A percentile compares a stretch with the other conserved stretches of the same genome.
These are phyloP conservation scores for Didymella glomerata DNA, from an alignment of 2,329 filamentous ascomycete genomes.

Conservation along the genomic window DNA sequence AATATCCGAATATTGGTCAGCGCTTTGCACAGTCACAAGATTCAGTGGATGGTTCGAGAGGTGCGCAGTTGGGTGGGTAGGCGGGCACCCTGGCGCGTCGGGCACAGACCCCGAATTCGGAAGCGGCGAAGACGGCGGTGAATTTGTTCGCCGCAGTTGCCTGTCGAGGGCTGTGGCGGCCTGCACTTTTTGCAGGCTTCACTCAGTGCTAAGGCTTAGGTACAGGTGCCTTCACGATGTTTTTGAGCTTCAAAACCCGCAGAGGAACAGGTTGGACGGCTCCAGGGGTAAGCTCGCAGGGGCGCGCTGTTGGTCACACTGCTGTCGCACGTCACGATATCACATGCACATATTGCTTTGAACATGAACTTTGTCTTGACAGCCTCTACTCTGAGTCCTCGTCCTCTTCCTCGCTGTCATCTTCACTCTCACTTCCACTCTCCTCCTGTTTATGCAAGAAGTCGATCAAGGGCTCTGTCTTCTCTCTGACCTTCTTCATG, in stretches of 20 bases:
- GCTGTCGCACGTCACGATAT: constrained; percentile 9
- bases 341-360: constrained; percentile 6
- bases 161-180: constrained; percentile 19
- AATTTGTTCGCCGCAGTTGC: constrained; percentile 30
- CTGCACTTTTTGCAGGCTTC: constrained; percentile 7
- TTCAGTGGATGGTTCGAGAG: constrained; percentile 17
- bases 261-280: not conserved
- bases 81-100: constrained; percentile 16
- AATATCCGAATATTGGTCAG: constrained; percentile 38
- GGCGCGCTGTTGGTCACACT: constrained; percentile 4
- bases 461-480: constrained; percentile 81
- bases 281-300: not conserved
- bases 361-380: not conserved
- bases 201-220: not conserved
- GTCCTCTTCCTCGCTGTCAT: constrained; percentile 62
- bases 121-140: constrained; percentile 24
- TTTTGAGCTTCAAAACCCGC: not conserved
- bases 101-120: constrained; percentile 22
- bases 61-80: constrained; percentile 23
- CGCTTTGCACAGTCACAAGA: constrained; percentile 37
- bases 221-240: constrained; percentile 1
- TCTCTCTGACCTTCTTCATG: constrained; percentile 74
- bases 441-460: constrained; percentile 71
- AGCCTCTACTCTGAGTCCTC: constrained; percentile 42
- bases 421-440: constrained; percentile 70